phyloP scores from a whole-genome alignment of 768 basidiomycete species.

The Suillus lakei region DNA sequence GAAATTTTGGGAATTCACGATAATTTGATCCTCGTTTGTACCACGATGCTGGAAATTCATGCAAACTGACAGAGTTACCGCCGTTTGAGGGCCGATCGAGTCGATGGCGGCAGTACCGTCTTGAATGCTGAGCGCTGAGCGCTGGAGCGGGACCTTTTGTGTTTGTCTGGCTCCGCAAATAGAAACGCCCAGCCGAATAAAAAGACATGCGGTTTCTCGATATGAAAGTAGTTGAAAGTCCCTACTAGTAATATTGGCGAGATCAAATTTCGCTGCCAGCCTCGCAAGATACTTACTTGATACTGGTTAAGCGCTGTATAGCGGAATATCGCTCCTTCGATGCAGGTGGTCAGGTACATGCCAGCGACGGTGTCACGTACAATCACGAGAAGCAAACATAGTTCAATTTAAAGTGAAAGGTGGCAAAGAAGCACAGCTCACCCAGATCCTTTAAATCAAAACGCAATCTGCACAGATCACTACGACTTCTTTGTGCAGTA shows the following conservation, averaged over 20 bases:
- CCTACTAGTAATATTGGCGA: neutral
- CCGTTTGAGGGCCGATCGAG: no score
- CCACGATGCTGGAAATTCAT: neutral
- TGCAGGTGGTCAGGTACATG: constrained; percentile 1
- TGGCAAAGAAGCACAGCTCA: constrained; percentile 5
- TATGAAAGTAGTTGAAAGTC: neutral
- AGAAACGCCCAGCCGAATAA: neutral
- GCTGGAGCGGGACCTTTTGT: neutral
- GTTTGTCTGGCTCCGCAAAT: neutral
- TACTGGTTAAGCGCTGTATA: neutral
- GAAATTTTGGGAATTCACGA: neutral
- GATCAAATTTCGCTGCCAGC: neutral
- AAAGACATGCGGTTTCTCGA: neutral
- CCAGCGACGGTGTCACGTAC: neutral
- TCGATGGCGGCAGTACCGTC: neutral
- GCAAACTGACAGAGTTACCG: neutral
- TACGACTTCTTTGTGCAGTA: neutral
- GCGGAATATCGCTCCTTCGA: neutral
- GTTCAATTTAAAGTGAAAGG: constrained; percentile 1
- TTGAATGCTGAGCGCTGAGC: neutral
- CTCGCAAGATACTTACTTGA: neutral
- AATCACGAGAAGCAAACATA: constrained; percentile 1
- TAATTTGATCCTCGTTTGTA: neutral
- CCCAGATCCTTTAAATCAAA: constrained; percentile 7
- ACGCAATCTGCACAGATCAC: constrained; percentile 11